These are phyloP conservation scores for Kwoniella mangroviensis DNA, from an alignment of 768 basidiomycete genomes.

Conservation along the genomic window DNA sequence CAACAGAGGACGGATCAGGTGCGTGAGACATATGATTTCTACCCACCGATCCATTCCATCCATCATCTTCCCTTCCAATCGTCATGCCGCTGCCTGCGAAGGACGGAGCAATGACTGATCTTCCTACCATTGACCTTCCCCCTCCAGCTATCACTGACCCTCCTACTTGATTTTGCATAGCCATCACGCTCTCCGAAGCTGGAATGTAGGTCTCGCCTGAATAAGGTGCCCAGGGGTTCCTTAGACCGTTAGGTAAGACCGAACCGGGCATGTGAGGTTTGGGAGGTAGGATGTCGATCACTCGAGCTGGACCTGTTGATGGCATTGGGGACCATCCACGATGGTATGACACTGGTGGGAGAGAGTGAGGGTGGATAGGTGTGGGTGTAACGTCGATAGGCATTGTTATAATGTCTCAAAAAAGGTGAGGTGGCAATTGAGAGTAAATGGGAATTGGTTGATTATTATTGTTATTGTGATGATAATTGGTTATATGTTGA, in stretches of 20 bases:
- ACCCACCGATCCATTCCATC: constrained; percentile 41
- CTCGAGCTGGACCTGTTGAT: not conserved
- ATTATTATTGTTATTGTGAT: not conserved
- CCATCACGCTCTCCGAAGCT: constrained; percentile 2
- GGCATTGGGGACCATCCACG: constrained; percentile 13
- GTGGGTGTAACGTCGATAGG: constrained; percentile 40
- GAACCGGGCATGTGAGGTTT: constrained; percentile 3
- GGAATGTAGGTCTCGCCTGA: constrained; percentile 38
- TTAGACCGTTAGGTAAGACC: constrained; percentile 37
- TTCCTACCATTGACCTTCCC: not conserved
- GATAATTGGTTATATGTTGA: not conserved
- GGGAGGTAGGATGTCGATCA: constrained; percentile 2
- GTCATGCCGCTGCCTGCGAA: constrained; percentile 11
- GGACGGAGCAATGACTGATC: not conserved
- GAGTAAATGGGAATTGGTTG: no score
- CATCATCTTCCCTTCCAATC: constrained; percentile 34
- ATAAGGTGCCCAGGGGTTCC: constrained; percentile 45
- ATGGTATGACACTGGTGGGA: not conserved
- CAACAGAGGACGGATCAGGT: constrained; percentile 40
- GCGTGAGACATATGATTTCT: constrained; percentile 32
- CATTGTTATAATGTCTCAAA: constrained; percentile 16
- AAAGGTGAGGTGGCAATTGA: not conserved
- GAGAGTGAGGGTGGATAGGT: constrained; percentile 12
- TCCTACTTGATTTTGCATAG: not conserved
- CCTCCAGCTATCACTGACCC: constrained; percentile 1